Conservation (phyloP, 495 filamentous ascomycete species). For the Podospora sp. region DNA sequence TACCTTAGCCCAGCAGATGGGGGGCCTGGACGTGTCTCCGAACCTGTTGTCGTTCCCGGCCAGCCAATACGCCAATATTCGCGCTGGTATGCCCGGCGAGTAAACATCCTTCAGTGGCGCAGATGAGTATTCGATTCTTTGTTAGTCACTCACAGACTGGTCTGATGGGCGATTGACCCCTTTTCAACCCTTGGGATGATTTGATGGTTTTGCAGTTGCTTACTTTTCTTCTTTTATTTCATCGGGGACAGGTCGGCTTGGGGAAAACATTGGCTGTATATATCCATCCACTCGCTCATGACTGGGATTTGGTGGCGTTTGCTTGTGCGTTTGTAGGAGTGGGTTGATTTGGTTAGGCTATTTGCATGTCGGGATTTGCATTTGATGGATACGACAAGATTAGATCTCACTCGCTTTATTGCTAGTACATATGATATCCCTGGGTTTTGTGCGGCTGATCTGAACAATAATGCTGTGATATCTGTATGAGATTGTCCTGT, state of each 20-base stretch:
- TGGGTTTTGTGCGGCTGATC: too few relatives aligned
- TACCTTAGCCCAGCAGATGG: conserved; percentile 56
- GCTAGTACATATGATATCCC: too few relatives aligned
- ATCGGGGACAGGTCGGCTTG: not conserved
- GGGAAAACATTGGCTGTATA: not conserved
- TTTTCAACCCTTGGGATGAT: conserved; percentile 6
- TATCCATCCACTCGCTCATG: conserved; percentile 3
- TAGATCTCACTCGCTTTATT: too few relatives aligned
- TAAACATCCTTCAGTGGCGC: not conserved
- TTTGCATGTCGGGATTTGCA: not conserved
- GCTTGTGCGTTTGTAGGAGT: not conserved
- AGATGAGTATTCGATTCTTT: conserved; percentile 7
- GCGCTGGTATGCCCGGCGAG: conserved; percentile 46
- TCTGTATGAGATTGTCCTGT: too few relatives aligned
- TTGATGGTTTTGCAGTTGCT: not conserved
- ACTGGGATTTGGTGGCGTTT: not conserved
- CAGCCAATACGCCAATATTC: conserved; percentile 73
- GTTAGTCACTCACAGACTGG: not conserved
- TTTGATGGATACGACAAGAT: not conserved
- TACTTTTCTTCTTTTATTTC: not conserved
- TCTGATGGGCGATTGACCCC: not conserved
- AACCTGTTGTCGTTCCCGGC: conserved; percentile 68
- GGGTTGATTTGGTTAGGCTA: not conserved
- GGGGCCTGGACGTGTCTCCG: conserved; percentile 56
- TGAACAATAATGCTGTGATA: too few relatives aligned